These are phyloP conservation scores for Sporothrix curviconia DNA, from an alignment of 2,329 filamentous ascomycete genomes.

Conservation along the genomic window DNA sequence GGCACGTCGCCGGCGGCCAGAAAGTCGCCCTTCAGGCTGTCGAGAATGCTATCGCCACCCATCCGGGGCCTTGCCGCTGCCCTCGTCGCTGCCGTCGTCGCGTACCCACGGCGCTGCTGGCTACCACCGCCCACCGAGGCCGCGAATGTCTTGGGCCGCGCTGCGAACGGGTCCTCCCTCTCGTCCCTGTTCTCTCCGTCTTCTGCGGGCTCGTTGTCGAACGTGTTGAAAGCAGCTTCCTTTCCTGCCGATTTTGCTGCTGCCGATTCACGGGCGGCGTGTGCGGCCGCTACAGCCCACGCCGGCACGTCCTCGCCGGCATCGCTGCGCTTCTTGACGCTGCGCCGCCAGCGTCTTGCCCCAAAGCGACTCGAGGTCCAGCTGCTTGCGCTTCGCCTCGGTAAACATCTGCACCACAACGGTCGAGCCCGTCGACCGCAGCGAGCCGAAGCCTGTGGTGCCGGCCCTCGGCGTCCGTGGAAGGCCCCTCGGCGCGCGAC, in stretches of 20 bases:
- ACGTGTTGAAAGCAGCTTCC: not conserved
- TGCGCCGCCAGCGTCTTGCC: conserved; percentile 32
- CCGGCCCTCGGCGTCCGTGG: conserved; percentile 44
- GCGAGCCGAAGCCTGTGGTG: conserved; percentile 70
- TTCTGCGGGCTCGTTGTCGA: not conserved
- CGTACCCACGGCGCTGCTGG: not conserved
- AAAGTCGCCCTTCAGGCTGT: too few relatives aligned
- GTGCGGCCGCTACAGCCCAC: not conserved
- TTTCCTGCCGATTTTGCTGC: too few relatives aligned
- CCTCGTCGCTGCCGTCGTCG: not conserved
- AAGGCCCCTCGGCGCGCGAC: conserved; percentile 34
- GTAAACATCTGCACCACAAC: conserved; percentile 54
- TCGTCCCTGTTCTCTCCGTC: not conserved
- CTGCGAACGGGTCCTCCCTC: not conserved
- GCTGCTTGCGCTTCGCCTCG: conserved; percentile 44
- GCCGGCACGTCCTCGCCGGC: conserved; percentile 5
- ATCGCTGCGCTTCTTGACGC: conserved; percentile 14
- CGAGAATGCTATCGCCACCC: too few relatives aligned
- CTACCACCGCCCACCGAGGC: not conserved
- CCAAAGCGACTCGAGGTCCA: conserved; percentile 51
- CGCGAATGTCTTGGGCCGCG: not conserved
- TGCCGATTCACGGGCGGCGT: not conserved
- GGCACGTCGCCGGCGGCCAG: too few relatives aligned
- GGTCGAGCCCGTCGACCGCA: conserved; percentile 40
- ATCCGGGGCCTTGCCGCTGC: too few relatives aligned